A percentile compares a stretch with the other conserved stretches of the same genome.
These are phyloP conservation scores for Cladosporium velox DNA, from an alignment of 2,329 filamentous ascomycete species.

Conservation along the genomic window DNA sequence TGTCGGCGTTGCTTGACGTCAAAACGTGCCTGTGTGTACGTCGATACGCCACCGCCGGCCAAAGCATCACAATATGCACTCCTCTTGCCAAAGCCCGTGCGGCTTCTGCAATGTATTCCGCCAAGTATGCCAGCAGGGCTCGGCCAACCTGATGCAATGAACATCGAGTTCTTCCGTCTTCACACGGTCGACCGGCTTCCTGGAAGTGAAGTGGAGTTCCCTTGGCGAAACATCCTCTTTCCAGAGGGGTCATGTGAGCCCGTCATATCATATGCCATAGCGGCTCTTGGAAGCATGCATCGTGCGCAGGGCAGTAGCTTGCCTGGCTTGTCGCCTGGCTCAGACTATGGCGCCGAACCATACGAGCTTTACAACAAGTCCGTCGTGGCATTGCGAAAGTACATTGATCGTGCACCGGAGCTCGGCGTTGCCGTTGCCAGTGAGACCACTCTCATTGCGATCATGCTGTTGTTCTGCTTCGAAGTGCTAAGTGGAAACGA, in stretches of 20 bases:
- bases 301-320: not conserved
- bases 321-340: not conserved
- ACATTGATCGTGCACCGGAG: slow-evolving; percentile 11
- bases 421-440: not conserved
- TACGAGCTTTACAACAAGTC: slow-evolving; percentile 9
- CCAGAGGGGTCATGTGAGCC: not conserved
- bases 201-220: slow-evolving; percentile 12
- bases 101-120: not conserved
- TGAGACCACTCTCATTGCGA: slow-evolving; percentile 21
- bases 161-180: slow-evolving; percentile 13
- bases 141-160: not conserved
- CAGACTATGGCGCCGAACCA: not conserved
- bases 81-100: slow-evolving; percentile 7
- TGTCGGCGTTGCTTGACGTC: slow-evolving; percentile 15
- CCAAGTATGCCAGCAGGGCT: not conserved
- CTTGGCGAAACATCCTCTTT: slow-evolving; percentile 3
- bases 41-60: not conserved
- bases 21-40: slow-evolving; percentile 1
- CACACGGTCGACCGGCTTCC: slow-evolving; percentile 9
- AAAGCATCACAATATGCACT: not conserved
- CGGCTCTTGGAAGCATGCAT: slow-evolving; percentile 11
- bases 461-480: slow-evolving; percentile 24
- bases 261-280: not conserved
- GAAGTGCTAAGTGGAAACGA: slow-evolving; percentile 22
- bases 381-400: slow-evolving; percentile 4